Conservation (phyloP, 2,329 filamentous ascomycete genomes). For the Gaeumannomyces tritici region DNA sequence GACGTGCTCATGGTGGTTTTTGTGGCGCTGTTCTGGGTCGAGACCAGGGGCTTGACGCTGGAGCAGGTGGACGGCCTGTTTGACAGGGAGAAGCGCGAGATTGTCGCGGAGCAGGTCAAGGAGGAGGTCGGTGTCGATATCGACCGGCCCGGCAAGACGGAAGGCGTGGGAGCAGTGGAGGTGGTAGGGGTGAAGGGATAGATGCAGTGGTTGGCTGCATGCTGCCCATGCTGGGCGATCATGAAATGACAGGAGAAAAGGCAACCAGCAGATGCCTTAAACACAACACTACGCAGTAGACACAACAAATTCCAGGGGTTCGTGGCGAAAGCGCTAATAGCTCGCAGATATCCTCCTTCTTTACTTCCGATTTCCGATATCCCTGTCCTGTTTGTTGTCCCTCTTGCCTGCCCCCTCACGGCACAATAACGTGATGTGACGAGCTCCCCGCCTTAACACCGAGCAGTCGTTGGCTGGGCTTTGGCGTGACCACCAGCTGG, state of each 20-base stretch:
- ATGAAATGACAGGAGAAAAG: background rate
- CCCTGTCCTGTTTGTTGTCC: too few species aligned
- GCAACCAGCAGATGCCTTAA: too few species aligned
- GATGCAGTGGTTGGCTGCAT: background rate
- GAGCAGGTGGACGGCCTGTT: slow-evolving; percentile 45
- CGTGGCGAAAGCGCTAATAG: too few species aligned
- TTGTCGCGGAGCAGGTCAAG: background rate
- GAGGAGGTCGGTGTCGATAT: background rate
- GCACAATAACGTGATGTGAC: background rate
- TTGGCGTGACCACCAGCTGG: background rate
- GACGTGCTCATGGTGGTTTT: slow-evolving; percentile 33
- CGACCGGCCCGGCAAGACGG: too few species aligned
- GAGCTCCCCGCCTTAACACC: background rate
- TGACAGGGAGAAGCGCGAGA: background rate
- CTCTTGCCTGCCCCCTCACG: too few species aligned
- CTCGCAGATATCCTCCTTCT: too few species aligned
- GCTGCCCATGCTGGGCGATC: background rate
- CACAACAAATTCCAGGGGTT: too few species aligned
- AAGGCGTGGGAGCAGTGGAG: background rate
- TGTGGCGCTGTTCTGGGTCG: slow-evolving; percentile 38
- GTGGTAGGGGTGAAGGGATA: background rate
- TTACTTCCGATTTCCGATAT: too few species aligned
- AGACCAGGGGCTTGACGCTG: slow-evolving; percentile 37
- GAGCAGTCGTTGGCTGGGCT: background rate
- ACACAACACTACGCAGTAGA: too few species aligned